Evolutionary conservation across 805 yeast species (phyloP), one percentile per base, ranked within the genome.

Genomic region (Candida succiphila): DNA sequence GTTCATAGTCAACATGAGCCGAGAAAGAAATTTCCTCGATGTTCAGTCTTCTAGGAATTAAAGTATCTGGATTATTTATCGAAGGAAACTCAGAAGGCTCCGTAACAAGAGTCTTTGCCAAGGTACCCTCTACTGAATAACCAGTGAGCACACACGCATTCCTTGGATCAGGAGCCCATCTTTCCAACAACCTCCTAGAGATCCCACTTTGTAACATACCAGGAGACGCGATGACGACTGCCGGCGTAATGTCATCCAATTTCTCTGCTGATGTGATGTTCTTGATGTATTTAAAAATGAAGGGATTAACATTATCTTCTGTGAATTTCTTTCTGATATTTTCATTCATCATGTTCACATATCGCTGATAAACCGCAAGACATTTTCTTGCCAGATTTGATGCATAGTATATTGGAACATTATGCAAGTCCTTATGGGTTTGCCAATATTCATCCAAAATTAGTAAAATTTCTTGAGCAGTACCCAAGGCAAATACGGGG

Each of bases 201-300:
- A 88, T 78, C 40, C 99, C 99, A 52, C 83, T 88, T 54, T 89
- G 98, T 31, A 92, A 65, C 99, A 92, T 92, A 53, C 99, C 99
- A 0, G 99, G 99, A 29, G 94, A 77, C 0, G 98, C 98, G 24
- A 92, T 72, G 58, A 92, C 88, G 16, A 92, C 97, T 44, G 95
- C 86, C 4, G 98, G 96, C 0, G 95, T 95, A 44, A 86, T 70
- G 55, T 92, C 98, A 47, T 87, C 94, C 51, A 92, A 80, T 42
- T 74, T 73, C 36, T 88, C 96, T 35, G 88, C 61, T 41, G 77
- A 79, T 39, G 82, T 75, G 30, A 92, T 69, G 44, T 83, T 82
- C 43, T 81, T 79, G 41, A 92, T 78, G 50, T 75, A 82, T 52
- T 84, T 84, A 61, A 92, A 89, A 39, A 80, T 79, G 58, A 92